A percentile compares a stretch with the other conserved stretches of the same genome.
These are phyloP conservation scores for Cercospora janseana DNA, from an alignment of 2,329 filamentous ascomycete genomes.

Conservation along the genomic window DNA sequence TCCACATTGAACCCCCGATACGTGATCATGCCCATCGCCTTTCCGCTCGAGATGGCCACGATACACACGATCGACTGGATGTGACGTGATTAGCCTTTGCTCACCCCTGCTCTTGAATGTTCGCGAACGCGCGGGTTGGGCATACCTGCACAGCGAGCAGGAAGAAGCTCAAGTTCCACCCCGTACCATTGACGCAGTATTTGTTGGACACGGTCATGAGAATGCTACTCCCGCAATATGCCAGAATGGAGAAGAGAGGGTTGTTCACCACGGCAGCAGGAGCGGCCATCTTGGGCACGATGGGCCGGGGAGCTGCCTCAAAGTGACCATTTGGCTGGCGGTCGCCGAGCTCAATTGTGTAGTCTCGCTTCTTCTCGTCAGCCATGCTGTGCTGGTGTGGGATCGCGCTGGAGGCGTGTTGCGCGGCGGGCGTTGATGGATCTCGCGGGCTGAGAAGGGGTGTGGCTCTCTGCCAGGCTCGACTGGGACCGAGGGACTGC, in stretches of 20 bases:
- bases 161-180: conserved; percentile 97
- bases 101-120: conserved; percentile 5
- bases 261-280: conserved; percentile 56
- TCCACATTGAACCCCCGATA: conserved; percentile 81
- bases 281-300: conserved; percentile 51
- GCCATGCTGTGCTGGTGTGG: conserved; percentile 56
- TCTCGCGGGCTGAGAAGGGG: conserved; percentile 22
- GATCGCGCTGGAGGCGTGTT: conserved; percentile 12
- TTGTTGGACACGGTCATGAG: conserved; percentile 99
- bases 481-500: conserved; percentile 28
- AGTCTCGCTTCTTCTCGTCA: conserved; percentile 86
- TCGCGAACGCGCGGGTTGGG: conserved; percentile 6
- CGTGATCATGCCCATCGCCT: conserved; percentile 75
- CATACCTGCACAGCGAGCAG: conserved; percentile 87
- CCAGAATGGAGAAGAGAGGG: conserved; percentile 74
- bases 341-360: conserved; percentile 67
- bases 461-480: conserved; percentile 25
- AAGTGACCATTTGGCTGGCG: conserved; percentile 51
- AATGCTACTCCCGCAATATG: conserved; percentile 95
- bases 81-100: conserved; percentile 13
- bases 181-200: conserved; percentile 85
- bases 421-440: conserved; percentile 12
- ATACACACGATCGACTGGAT: conserved; percentile 83
- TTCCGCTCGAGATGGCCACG: conserved; percentile 76
- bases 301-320: conserved; percentile 32